Evolutionary conservation across 192 early-diverging fungal species (phyloP), one percentile per base, ranked within the genome.

Genomic region (Glomus cerebriforme): DNA sequence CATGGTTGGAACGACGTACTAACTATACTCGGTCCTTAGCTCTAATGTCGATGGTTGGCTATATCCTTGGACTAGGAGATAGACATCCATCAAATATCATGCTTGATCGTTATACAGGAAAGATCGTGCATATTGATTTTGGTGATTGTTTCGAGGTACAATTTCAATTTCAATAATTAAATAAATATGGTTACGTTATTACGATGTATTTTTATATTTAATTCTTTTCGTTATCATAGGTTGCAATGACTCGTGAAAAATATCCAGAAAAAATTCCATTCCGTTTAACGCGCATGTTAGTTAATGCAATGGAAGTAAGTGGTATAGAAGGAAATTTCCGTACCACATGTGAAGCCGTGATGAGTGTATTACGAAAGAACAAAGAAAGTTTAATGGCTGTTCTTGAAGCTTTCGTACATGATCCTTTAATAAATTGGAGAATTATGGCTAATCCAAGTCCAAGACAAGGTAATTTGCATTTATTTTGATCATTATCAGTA

Each of bases 251-350:
- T 77, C 92, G 98, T 66, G 96, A 98, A 54, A 95, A 97, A 80
- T 98, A 92, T 89, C 98, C 98, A 6, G 98, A 99, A 81, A 94
- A 91, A 76, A 94, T 99, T 85, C 98, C 98, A n/a, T 99, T 99
- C 94, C 90, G 98, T 26, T 83, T 99, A 66, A 99, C 98, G 2
- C 88, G 98, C 6, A 99, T 99, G 98, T 82, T 99, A 27, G 94
- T 94, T 37, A 96, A 96, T 68, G 96, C 98, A 6, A 99, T 99
- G 98, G 98, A 99, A 85, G 96, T 96, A 17, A 92, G 92, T 80
- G 95, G 95, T 17, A 96, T 97, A 45, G 96, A 99, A 82, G 98
- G 98, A 70, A 95, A 92, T 79, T 99, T 98, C 88, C 90, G 95
- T 75, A 95, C 93, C 29, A 97, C 98, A 0, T 97, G 96, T 82